These are phyloP conservation scores for Vitis labrusca DNA, from an alignment of 164 flowering plant species.

Conservation along the genomic window DNA sequence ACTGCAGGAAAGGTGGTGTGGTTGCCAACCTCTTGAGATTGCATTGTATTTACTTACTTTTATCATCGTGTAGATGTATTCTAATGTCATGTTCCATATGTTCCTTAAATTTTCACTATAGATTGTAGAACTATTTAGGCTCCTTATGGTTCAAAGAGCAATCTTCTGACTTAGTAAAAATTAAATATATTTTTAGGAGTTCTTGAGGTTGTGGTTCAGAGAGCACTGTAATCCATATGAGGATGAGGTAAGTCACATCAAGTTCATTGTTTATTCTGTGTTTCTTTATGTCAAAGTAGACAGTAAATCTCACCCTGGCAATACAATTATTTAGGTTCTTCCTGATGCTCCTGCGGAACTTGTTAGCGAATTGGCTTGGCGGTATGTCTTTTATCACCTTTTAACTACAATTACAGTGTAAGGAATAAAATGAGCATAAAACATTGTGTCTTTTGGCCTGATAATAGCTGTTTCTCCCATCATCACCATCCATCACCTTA, in stretches of 20 bases:
- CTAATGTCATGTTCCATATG: not conserved
- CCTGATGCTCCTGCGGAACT: conserved; percentile 91
- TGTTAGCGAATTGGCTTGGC: conserved; percentile 82
- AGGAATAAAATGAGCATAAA: not conserved
- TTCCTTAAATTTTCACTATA: not conserved
- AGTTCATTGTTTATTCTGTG: not conserved
- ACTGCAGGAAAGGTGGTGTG: not conserved
- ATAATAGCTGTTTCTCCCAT: not conserved
- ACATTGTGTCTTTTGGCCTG: not conserved
- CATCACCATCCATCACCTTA: not conserved
- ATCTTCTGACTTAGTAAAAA: not conserved
- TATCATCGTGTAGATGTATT: not conserved
- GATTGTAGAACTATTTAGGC: too few species aligned
- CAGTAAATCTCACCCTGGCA: conserved; percentile 9
- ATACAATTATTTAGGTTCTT: conserved; percentile 54
- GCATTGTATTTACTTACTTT: too few species aligned
- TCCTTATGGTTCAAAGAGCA: not conserved
- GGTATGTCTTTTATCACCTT: conserved; percentile 44
- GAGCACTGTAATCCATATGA: conserved; percentile 88
- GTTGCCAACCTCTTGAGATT: not conserved
- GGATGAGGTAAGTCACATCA: conserved; percentile 53
- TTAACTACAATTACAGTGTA: not conserved
- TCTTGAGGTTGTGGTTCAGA: conserved; percentile 92
- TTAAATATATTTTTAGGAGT: conserved; percentile 52
- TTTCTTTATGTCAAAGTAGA: not conserved